Evolutionary conservation across 2,329 filamentous ascomycete genomes (phyloP).

Genomic region (Biscogniauxia mediterranea): DNA sequence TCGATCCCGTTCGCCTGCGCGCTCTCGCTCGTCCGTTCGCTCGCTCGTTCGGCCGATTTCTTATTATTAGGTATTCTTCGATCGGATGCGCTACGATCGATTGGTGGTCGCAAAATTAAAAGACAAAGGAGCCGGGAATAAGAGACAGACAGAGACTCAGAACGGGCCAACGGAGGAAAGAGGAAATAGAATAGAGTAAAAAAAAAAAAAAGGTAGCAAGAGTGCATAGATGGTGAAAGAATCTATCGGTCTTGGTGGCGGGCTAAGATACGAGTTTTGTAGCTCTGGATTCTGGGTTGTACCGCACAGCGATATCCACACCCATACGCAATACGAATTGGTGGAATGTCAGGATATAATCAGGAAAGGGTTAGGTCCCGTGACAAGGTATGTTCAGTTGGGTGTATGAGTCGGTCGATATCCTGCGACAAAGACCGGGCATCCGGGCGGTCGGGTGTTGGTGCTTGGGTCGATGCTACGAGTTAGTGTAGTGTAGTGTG

Average conservation of each 20-base stretch:
- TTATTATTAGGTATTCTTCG: background rate
- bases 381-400: conserved; percentile 21
- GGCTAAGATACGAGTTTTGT: conserved; percentile 30
- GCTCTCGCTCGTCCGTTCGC: background rate
- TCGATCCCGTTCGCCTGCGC: background rate
- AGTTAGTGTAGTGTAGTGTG: background rate
- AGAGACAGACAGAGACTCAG: conserved; percentile 1
- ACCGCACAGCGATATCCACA: conserved; percentile 22
- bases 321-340: conserved; percentile 30
- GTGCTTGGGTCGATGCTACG: conserved; percentile 4
- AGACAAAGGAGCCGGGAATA: background rate
- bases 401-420: conserved; percentile 18
- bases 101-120: background rate
- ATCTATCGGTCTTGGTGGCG: conserved; percentile 12
- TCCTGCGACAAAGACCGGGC: conserved; percentile 22
- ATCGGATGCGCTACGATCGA: background rate
- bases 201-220: background rate
- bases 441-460: conserved; percentile 8
- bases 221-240: background rate
- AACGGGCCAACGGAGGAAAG: too few relatives aligned
- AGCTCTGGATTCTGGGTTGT: conserved; percentile 20
- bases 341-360: conserved; percentile 27
- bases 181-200: background rate
- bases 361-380: conserved; percentile 28
- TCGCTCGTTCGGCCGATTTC: background rate